A percentile compares a stretch with the other conserved stretches of the same genome.
Evolutionary conservation across 768 basidiomycete genomes (phyloP).

Genomic region (Xerocomellus intermedius): DNA sequence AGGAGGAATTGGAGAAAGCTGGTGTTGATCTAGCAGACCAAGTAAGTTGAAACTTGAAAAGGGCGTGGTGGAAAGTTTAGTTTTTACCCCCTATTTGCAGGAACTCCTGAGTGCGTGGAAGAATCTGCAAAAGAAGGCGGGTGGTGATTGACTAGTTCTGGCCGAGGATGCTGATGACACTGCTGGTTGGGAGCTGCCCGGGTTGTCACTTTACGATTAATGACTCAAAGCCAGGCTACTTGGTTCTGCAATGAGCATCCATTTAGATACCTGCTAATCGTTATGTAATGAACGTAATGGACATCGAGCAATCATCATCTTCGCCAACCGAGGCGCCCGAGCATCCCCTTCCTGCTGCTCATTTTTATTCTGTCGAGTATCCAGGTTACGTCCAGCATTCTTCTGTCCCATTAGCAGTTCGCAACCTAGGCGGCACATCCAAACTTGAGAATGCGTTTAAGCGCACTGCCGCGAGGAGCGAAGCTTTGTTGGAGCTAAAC

Average conservation of each 20-base stretch:
- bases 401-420: slow-evolving; percentile 61
- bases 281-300: slow-evolving; percentile 17
- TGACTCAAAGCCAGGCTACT: not conserved
- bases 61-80: not conserved
- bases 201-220: too few relatives aligned
- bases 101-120: slow-evolving; percentile 43
- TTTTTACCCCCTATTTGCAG: slow-evolving; percentile 28
- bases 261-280: not conserved
- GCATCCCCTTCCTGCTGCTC: slow-evolving; percentile 49
- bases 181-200: not conserved
- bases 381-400: slow-evolving; percentile 75
- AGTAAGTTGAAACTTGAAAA: slow-evolving; percentile 42
- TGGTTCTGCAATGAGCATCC: not conserved
- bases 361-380: slow-evolving; percentile 85
- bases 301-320: slow-evolving; percentile 7
- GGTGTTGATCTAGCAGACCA: slow-evolving; percentile 58
- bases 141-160: slow-evolving; percentile 11
- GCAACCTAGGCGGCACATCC: slow-evolving; percentile 66
- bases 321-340: slow-evolving; percentile 35
- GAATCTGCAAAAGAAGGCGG: slow-evolving; percentile 34
- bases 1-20: slow-evolving; percentile 52
- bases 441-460: slow-evolving; percentile 77
- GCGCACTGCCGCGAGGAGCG: slow-evolving; percentile 58
- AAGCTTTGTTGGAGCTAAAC: slow-evolving; percentile 71
- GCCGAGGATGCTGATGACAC: not conserved